Evolutionary conservation across 345 rosid species (phyloP), one percentile per base, ranked within the genome.

Genomic region (Rhodamnia argentea): DNA sequence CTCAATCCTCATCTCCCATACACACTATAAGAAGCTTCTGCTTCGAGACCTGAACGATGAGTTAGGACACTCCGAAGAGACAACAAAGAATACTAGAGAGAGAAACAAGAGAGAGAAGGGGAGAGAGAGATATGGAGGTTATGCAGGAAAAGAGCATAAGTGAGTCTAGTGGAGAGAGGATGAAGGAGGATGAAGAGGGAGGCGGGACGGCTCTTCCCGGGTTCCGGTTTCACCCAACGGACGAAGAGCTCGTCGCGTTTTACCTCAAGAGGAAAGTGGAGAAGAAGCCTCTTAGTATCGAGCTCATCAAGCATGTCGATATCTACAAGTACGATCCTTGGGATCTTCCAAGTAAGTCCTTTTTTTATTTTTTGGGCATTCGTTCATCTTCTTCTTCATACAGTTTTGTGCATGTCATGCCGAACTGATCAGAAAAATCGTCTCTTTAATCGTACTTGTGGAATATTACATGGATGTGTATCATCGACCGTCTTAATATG

Each of bases 211-310:
- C 64, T 78, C 86, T 82, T 13, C 91, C 91, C 1, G 91, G 91
- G 16, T 89, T 87, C 55, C 42, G 91, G 74, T 89, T 89, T 60
- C 91, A 89, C 82, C 91, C 91, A 10, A 89, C 91, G 6, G 91
- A 89, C 50, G 89, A 89, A 86, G 91, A 89, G 87, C 89, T 89
- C 51, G 89, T 89, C 16, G 89, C 88, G 64, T 89, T 89, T 76
- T 89, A 89, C 64, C 87, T 89, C 51, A 51, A 56, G 29, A 70
- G 88, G 70, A 89, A 87, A 85, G 88, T 89, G 75, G 91, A 89
- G 74, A 87, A 89, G 51, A 89, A 86, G 75, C 88, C 88, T 7
- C 50, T 86, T 18, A 83, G 82, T 52, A 27, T 89, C 53, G 88
- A 89, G 22, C 88, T 89, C 70, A 89, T 89, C 88, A 86, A 84